A percentile compares a stretch with the other conserved stretches of the same genome.
Conservation (phyloP, 345 rosid species). For the Capsella bursapastoris region DNA sequence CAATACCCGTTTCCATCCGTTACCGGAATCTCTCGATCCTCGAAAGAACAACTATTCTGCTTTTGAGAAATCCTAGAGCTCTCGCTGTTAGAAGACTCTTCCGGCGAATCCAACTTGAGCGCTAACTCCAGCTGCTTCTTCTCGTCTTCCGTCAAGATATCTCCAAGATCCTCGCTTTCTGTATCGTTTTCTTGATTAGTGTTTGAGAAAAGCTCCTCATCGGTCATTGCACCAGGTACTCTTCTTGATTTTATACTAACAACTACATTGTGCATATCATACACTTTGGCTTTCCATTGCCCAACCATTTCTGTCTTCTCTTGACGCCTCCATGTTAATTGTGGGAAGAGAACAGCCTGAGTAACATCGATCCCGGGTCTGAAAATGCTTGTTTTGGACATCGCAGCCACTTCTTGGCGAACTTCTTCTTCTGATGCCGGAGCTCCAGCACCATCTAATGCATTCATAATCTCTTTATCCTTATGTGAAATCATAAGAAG, state of each 20-base stretch:
- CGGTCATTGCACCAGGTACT: conserved; percentile 99
- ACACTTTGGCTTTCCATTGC: conserved; percentile 90
- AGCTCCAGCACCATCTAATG: conserved; percentile 96
- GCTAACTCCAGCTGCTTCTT: conserved; percentile 91
- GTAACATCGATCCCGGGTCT: conserved; percentile 98
- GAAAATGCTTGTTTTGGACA: conserved; percentile 96
- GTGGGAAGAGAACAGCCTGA: conserved; percentile 92
- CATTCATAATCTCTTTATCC: conserved; percentile 97
- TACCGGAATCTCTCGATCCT: conserved; percentile 78
- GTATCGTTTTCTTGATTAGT: conserved; percentile 69
- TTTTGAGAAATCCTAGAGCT: conserved; percentile 54
- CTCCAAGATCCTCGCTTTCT: conserved; percentile 85
- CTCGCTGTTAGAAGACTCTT: conserved; percentile 55
- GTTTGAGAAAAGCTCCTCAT: conserved; percentile 68
- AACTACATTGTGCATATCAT: conserved; percentile 98
- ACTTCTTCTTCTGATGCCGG: conserved; percentile 88
- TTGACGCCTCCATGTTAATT: conserved; percentile 95
- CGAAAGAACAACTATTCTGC: conserved; percentile 52
- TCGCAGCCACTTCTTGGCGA: conserved; percentile 90
- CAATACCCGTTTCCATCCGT: conserved; percentile 61
- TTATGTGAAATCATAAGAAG: conserved; percentile 94
- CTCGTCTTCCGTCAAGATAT: conserved; percentile 88
- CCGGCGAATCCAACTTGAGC: conserved; percentile 72
- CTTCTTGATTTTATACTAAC: conserved; percentile 93
- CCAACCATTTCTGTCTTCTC: conserved; percentile 94